A percentile compares a stretch with the other conserved stretches of the same genome.
Evolutionary conservation across 2,329 filamentous ascomycete genomes (phyloP).

Genomic region (Apiospora phragmitis): DNA sequence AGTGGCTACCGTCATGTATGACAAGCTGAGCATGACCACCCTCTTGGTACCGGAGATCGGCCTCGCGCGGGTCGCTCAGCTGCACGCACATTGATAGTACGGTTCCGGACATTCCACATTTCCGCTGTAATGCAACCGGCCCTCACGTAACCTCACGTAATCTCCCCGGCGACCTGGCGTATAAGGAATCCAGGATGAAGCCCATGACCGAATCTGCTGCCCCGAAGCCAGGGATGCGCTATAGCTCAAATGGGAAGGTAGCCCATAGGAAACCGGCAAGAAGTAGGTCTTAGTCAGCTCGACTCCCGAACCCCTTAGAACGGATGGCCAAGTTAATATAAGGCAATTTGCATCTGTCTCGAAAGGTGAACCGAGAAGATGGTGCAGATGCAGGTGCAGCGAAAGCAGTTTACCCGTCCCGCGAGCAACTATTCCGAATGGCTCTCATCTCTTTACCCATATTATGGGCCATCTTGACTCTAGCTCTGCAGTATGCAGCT

Average conservation of each 20-base stretch:
- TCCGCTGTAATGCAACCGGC: background rate
- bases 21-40: background rate
- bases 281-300: background rate
- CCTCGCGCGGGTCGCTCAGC: background rate
- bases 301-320: background rate
- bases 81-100: background rate
- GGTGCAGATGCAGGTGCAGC: background rate
- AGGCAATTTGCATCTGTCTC: background rate
- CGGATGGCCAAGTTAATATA: background rate
- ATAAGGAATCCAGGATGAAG: background rate
- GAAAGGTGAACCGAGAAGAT: background rate
- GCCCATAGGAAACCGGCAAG: background rate
- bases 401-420: background rate
- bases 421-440: constrained; percentile 1
- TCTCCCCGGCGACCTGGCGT: background rate
- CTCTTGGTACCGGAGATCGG: background rate
- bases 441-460: constrained; percentile 1
- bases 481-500: background rate
- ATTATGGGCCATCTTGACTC: background rate
- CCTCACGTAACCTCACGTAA: background rate
- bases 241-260: background rate
- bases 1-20: background rate
- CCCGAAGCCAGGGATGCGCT: background rate
- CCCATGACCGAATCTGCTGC: background rate
- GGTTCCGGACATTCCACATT: background rate